Evolutionary conservation across 805 yeast species (phyloP).

Genomic region (Blastobotrys attinorum): DNA sequence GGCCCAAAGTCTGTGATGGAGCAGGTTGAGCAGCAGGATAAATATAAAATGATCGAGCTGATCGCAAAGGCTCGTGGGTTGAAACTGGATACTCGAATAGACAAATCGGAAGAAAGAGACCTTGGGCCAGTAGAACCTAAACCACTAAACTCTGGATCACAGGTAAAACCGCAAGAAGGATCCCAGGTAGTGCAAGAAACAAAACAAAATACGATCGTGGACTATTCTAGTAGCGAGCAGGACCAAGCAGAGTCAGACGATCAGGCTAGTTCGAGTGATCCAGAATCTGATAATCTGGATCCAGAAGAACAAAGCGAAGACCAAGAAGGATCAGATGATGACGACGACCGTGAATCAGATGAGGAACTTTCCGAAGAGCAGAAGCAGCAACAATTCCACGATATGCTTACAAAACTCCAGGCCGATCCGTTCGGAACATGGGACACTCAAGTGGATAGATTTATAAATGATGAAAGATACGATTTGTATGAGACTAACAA

Average conservation of each 20-base stretch:
- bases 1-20: constrained; percentile 27
- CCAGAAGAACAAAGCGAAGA: not conserved
- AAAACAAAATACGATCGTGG: not conserved
- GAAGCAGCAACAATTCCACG: constrained; percentile 23
- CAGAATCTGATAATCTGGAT: constrained; percentile 7
- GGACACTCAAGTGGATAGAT: constrained; percentile 37
- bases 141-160: constrained; percentile 9
- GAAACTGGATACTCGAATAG: constrained; percentile 13
- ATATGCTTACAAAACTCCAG: constrained; percentile 27
- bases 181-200: not conserved
- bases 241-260: constrained; percentile 1
- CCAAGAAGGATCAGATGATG: constrained; percentile 10
- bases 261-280: constrained; percentile 9
- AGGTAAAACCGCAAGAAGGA: not conserved
- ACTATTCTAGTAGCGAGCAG: not conserved
- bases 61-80: constrained; percentile 36
- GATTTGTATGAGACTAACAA: constrained; percentile 28
- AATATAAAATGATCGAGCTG: constrained; percentile 25
- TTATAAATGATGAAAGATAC: constrained; percentile 39
- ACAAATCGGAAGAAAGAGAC: constrained; percentile 2
- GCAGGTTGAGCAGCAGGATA: constrained; percentile 26
- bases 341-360: constrained; percentile 17
- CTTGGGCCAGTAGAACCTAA: constrained; percentile 8
- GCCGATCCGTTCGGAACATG: constrained; percentile 42
- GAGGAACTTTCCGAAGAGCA: constrained; percentile 7